Evolutionary conservation across 345 rosid species (phyloP).

Genomic region (Hibiscus mutabilis): DNA sequence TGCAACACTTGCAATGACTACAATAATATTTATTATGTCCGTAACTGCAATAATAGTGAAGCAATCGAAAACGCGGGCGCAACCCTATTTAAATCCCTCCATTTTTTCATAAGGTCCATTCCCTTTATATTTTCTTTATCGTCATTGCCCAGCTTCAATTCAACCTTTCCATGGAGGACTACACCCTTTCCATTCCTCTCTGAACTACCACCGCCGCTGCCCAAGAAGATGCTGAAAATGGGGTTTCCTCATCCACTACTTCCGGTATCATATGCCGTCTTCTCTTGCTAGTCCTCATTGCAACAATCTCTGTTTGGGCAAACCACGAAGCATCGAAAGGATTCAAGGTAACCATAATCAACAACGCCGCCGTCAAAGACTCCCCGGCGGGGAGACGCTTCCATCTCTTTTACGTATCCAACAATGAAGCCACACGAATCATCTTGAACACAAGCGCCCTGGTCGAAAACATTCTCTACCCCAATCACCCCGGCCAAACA

Average conservation of each 20-base stretch:
- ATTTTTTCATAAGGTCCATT: too few relatives aligned
- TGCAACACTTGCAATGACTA: too few relatives aligned
- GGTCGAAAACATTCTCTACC: neutral
- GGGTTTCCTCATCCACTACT: neutral
- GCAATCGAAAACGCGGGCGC: too few relatives aligned
- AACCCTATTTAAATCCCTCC: too few relatives aligned
- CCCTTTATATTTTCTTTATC: too few relatives aligned
- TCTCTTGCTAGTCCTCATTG: slow-evolving; percentile 25
- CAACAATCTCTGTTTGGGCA: slow-evolving; percentile 50
- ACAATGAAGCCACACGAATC: slow-evolving; percentile 43
- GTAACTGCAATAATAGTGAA: too few relatives aligned
- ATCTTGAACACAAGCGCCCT: slow-evolving; percentile 19
- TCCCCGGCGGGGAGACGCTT: slow-evolving; percentile 33
- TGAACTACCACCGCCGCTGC: slow-evolving; percentile 4
- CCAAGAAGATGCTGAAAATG: neutral
- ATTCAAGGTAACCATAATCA: slow-evolving; percentile 35
- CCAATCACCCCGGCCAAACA: neutral
- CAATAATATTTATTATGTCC: too few relatives aligned
- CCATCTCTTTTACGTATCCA: slow-evolving; percentile 39
- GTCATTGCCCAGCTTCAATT: too few relatives aligned
- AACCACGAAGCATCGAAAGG: slow-evolving; percentile 49
- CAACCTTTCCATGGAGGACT: slow-evolving; percentile 22
- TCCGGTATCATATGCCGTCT: slow-evolving; percentile 29
- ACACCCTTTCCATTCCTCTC: slow-evolving; percentile 27
- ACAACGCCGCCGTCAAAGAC: slow-evolving; percentile 24